These are phyloP conservation scores for Mesembryanthemum crystallinum DNA, from an alignment of 148 eudicot genomes.

Conservation along the genomic window DNA sequence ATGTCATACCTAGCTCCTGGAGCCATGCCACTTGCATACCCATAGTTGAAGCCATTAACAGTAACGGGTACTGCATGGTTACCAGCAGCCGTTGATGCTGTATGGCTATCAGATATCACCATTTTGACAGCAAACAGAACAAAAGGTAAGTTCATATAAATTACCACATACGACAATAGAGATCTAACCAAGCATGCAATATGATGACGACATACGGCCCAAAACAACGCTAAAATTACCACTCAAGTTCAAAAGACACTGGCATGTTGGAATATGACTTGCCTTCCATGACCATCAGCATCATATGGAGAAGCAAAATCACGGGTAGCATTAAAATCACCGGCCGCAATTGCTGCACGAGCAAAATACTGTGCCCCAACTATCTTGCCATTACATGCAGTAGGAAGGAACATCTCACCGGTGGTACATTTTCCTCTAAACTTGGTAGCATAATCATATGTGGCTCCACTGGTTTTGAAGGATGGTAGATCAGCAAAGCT, in stretches of 20 bases:
- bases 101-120: conserved; percentile 43
- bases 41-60: conserved; percentile 55
- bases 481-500: conserved; percentile 43
- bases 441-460: conserved; percentile 23
- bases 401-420: conserved; percentile 46
- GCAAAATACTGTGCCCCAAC: conserved; percentile 74
- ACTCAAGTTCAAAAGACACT: conserved; percentile 11
- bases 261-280: conserved; percentile 28
- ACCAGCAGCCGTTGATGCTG: conserved; percentile 70
- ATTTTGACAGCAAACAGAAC: conserved; percentile 10
- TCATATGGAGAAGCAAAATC: conserved; percentile 69
- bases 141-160: conserved; percentile 4
- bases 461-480: conserved; percentile 1
- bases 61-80: conserved; percentile 50
- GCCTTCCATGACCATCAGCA: conserved; percentile 84
- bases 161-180: not conserved
- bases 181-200: not conserved
- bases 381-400: conserved; percentile 63
- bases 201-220: not conserved
- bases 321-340: conserved; percentile 60
- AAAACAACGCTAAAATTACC: conserved; percentile 14
- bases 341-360: conserved; percentile 59
- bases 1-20: conserved; percentile 60
- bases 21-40: conserved; percentile 79
- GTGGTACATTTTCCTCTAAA: conserved; percentile 54